Evolutionary conservation across 768 basidiomycete species (phyloP).

Genomic region (Boletellus emodensis): DNA sequence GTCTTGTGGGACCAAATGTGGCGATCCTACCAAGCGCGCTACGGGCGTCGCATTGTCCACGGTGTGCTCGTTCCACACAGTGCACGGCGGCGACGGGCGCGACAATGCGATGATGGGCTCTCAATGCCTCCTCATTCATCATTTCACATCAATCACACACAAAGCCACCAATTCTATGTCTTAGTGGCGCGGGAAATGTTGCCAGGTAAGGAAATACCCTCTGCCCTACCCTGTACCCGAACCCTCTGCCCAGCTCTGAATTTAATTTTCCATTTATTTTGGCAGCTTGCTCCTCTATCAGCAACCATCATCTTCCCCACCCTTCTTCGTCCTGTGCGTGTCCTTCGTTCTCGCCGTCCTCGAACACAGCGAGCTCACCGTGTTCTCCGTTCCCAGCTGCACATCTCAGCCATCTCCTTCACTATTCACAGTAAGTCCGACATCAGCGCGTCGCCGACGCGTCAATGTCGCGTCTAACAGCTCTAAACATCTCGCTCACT

Average conservation of each 20-base stretch:
- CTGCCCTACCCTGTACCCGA: slow-evolving; percentile 43
- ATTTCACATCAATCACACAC: slow-evolving; percentile 10
- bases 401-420: slow-evolving; percentile 16
- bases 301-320: slow-evolving; percentile 45
- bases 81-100: background rate
- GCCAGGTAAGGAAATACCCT: slow-evolving; percentile 28
- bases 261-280: slow-evolving; percentile 58
- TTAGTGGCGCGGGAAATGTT: slow-evolving; percentile 24
- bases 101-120: slow-evolving; percentile 1
- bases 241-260: slow-evolving; percentile 73
- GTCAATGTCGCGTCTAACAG: slow-evolving; percentile 25
- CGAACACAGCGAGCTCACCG: slow-evolving; percentile 34
- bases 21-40: background rate
- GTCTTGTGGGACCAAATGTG: slow-evolving; percentile 10
- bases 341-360: slow-evolving; percentile 28
- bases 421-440: slow-evolving; percentile 41
- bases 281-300: slow-evolving; percentile 41
- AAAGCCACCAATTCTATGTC: slow-evolving; percentile 5
- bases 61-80: background rate
- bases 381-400: slow-evolving; percentile 13
- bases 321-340: slow-evolving; percentile 42
- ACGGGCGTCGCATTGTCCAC: background rate
- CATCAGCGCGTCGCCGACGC: slow-evolving; percentile 38
- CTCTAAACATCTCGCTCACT: slow-evolving; percentile 17
- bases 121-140: background rate